Conservation (phyloP, 805 yeast species). For the Brettanomyces custersianus region DNA sequence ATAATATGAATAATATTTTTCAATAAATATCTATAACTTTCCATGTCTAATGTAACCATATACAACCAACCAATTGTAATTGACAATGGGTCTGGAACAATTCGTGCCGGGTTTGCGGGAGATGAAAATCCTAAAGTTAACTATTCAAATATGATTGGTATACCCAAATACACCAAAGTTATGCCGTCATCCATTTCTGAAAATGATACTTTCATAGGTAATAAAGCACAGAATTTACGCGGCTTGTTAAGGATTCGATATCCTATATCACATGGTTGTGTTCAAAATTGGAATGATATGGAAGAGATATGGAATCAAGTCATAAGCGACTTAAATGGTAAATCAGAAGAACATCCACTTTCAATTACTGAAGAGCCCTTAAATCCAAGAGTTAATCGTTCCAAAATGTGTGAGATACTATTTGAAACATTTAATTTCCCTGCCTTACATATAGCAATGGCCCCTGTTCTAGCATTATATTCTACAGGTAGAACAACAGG, state of each 20-base stretch:
- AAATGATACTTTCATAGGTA: slow-evolving; percentile 62
- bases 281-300: slow-evolving; percentile 80
- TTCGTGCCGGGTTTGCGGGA: slow-evolving; percentile 91
- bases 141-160: slow-evolving; percentile 62
- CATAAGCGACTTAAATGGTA: slow-evolving; percentile 40
- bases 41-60: slow-evolving; percentile 17
- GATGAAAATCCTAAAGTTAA: slow-evolving; percentile 68
- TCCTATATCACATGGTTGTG: slow-evolving; percentile 75
- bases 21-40: too few relatives aligned
- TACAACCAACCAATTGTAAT: slow-evolving; percentile 67
- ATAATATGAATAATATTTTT: neutral
- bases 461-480: slow-evolving; percentile 75
- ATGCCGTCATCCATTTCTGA: slow-evolving; percentile 59
- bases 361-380: slow-evolving; percentile 85
- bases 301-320: slow-evolving; percentile 72
- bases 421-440: slow-evolving; percentile 72
- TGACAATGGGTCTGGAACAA: slow-evolving; percentile 79
- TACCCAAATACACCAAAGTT: slow-evolving; percentile 74
- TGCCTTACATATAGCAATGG: slow-evolving; percentile 63
- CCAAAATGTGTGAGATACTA: slow-evolving; percentile 49
- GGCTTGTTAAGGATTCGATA: slow-evolving; percentile 66
- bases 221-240: slow-evolving; percentile 61
- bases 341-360: slow-evolving; percentile 73
- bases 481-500: slow-evolving; percentile 91
- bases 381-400: slow-evolving; percentile 58